A percentile compares a stretch with the other conserved stretches of the same genome.
Evolutionary conservation across 129 eudicot species (phyloP).

Genomic region (Helichrysum umbraculigerum): DNA sequence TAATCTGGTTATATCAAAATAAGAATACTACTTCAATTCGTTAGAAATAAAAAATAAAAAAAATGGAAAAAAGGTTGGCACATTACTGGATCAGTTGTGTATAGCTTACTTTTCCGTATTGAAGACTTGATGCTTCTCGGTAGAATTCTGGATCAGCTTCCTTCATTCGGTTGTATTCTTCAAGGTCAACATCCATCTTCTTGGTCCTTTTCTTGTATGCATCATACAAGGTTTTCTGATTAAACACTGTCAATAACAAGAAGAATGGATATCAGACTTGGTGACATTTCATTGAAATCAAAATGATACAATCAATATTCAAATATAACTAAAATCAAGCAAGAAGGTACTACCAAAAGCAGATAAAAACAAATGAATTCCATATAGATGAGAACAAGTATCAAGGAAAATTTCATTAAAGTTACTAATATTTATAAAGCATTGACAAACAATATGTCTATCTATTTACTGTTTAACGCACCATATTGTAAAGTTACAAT

Average conservation of each 20-base stretch:
- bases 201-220: conserved; percentile 95
- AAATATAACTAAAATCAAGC: background rate
- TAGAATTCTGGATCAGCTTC: conserved; percentile 97
- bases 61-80: background rate
- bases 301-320: background rate
- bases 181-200: conserved; percentile 66
- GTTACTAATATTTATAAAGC: too few relatives aligned
- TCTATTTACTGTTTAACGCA: background rate
- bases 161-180: conserved; percentile 82
- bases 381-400: background rate
- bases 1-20: background rate
- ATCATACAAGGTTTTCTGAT: conserved; percentile 84
- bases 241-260: conserved; percentile 59
- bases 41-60: too few relatives aligned
- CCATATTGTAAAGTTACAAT: background rate
- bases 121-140: conserved; percentile 95
- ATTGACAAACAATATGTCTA: too few relatives aligned
- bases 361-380: background rate
- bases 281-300: background rate
- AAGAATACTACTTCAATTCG: background rate
- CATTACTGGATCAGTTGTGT: background rate
- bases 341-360: background rate
- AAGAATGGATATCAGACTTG: background rate
- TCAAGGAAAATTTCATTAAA: too few relatives aligned
- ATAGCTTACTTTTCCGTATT: conserved; percentile 81